Evolutionary conservation across 2,329 filamentous ascomycete genomes (phyloP).

Genomic region (Aspergillus sp.): DNA sequence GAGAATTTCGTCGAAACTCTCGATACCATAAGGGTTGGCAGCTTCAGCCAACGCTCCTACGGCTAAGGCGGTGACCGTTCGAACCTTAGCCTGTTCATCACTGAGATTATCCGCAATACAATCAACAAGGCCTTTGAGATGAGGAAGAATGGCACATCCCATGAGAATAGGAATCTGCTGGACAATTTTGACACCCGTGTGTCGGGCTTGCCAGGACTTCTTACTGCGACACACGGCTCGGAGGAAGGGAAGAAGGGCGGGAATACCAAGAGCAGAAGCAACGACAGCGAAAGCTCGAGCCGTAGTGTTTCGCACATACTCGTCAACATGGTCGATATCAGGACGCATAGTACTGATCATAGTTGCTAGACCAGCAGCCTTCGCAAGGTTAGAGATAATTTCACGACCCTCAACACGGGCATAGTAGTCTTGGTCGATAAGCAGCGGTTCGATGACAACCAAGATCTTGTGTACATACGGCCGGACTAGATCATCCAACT

Average conservation of each 20-base stretch:
- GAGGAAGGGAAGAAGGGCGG: conserved; percentile 89
- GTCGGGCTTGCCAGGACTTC: conserved; percentile 97
- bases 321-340: conserved; percentile 96
- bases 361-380: conserved; percentile 92
- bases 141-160: conserved; percentile 94
- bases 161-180: conserved; percentile 98
- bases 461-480: conserved; percentile 98
- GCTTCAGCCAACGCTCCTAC: conserved; percentile 95
- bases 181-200: conserved; percentile 98
- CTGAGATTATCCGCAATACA: conserved; percentile 95
- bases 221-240: conserved; percentile 95
- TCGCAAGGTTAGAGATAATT: conserved; percentile 96
- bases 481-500: conserved; percentile 92
- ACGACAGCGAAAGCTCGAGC: conserved; percentile 96
- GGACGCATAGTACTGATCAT: conserved; percentile 99
- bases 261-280: conserved; percentile 92
- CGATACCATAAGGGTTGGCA: conserved; percentile 97
- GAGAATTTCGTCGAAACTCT: conserved; percentile 96
- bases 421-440: conserved; percentile 99
- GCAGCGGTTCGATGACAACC: conserved; percentile 96
- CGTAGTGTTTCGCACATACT: conserved; percentile 97
- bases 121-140: conserved; percentile 92
- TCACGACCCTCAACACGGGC: conserved; percentile 96
- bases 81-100: conserved; percentile 96
- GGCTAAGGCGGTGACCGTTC: conserved; percentile 91